Evolutionary conservation across 192 early-diverging fungal genomes (phyloP).

Genomic region (Thamnidium elegans): DNA sequence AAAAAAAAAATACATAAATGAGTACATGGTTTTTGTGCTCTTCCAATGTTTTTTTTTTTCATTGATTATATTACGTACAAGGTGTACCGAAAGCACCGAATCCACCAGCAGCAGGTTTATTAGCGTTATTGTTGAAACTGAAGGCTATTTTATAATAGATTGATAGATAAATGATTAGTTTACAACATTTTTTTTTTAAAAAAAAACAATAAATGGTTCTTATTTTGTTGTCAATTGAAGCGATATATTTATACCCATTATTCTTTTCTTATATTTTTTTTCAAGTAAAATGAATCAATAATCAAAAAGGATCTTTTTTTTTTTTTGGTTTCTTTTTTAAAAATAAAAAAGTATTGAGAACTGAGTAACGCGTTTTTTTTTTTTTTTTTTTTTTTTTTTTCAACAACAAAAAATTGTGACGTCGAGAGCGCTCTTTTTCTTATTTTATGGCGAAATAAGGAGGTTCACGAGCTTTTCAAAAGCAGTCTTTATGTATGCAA

Average conservation of each 20-base stretch:
- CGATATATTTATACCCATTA: too few relatives aligned
- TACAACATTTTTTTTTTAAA: neutral
- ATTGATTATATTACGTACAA: conserved; percentile 2
- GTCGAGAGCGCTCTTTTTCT: neutral
- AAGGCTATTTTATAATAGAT: conserved; percentile 10
- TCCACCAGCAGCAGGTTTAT: conserved; percentile 15
- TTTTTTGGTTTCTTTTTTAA: neutral
- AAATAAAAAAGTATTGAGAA: neutral
- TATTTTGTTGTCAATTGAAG: too few relatives aligned
- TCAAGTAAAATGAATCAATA: neutral
- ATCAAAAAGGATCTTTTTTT: neutral
- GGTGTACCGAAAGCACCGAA: conserved; percentile 1
- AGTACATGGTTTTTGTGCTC: conserved; percentile 10
- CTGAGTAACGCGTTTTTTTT: conserved; percentile 5
- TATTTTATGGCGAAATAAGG: too few relatives aligned
- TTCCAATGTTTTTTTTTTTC: neutral
- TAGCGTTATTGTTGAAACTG: conserved; percentile 17
- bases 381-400: neutral
- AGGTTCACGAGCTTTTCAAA: too few relatives aligned
- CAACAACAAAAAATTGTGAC: conserved; percentile 14
- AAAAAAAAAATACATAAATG: conserved; percentile 13
- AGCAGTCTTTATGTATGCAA: neutral
- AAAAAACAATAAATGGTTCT: neutral
- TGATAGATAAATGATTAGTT: neutral
- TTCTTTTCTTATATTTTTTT: neutral